A percentile compares a stretch with the other conserved stretches of the same genome.
Conservation (phyloP, 169 alveolate genomes). For the Plasmodium gallinaceum region DNA sequence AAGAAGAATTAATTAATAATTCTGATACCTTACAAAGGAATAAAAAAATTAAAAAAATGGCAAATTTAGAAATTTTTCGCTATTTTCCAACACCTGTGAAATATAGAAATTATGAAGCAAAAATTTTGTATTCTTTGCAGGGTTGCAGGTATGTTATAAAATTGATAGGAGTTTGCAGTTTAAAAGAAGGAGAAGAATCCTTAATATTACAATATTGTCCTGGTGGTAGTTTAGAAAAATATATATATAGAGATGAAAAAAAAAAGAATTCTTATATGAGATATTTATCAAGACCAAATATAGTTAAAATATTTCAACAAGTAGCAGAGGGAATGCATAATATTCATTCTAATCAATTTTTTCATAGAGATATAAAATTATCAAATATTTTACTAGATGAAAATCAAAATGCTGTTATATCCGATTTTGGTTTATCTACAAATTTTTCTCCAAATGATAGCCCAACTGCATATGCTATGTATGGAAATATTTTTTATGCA, state of each 20-base stretch:
- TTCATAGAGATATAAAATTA: conserved; percentile 63
- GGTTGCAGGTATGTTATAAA: conserved; percentile 78
- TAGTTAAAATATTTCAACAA: conserved; percentile 79
- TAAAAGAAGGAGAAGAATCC: conserved; percentile 78
- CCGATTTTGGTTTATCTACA: conserved; percentile 82
- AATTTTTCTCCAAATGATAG: conserved; percentile 73
- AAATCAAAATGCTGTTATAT: conserved; percentile 78
- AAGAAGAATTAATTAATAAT: conserved; percentile 1
- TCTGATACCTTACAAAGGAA: conserved; percentile 75
- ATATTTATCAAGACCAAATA: conserved; percentile 73
- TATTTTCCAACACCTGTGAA: conserved; percentile 82
- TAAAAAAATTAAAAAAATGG: conserved; percentile 70
- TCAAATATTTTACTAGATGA: conserved; percentile 61
- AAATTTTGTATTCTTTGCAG: conserved; percentile 64
- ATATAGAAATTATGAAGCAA: conserved; percentile 81
- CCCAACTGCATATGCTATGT: conserved; percentile 80
- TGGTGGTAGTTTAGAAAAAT: conserved; percentile 83
- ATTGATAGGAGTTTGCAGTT: conserved; percentile 77
- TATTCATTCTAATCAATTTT: conserved; percentile 76
- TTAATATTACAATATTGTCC: conserved; percentile 78
- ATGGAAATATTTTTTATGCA: conserved; percentile 83
- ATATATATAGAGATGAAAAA: conserved; percentile 64
- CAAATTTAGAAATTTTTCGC: conserved; percentile 72
- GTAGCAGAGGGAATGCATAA: conserved; percentile 81
- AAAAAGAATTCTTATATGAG: conserved; percentile 30